Base-by-base conservation (phyloP, 345 rosid species). In the Gossypium herbaceum region DNA sequence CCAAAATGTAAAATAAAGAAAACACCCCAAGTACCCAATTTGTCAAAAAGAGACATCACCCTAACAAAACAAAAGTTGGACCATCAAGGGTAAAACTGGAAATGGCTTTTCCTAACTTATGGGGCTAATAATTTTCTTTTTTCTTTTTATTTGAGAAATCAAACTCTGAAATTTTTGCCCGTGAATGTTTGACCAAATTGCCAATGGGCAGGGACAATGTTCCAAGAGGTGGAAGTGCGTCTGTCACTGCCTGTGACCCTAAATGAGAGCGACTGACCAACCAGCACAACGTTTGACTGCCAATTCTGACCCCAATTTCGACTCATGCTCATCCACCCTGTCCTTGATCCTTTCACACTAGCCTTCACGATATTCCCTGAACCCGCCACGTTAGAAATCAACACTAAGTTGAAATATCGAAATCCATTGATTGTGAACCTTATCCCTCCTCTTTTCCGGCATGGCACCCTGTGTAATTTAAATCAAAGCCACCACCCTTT, bases 221-320 rank as follows among this genome's bases (percentile, higher is more conserved):
- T 89, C 91, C 91, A 89, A 2, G 93, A 89, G 63, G 89, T 86
- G 71, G 89, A 86, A 2, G 85, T 79, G 75, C 92, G 84, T 24
- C 88, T 83, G 84, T 88, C 92, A 82, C 92, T 85, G 81, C 85
- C 84, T 17, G 90, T 75, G 78, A 88, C 88, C 61, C 89, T 75
- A 76, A 88, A 88, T 0, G 92, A 88, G 64, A 88, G 88, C 34
- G 86, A 75, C 80, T 88, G 92, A 60, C 92, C 92, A 65, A 79
- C 79, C 63, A 88, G 79, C 77, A 83, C 86, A 1, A 88, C 79
- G 81, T 88, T 83, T 0, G 89, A 84, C 54, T 88, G 91, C 91
- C 91, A 88, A 80, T 88, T 88, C 51, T 88, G 91, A 2, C 92
- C 92, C 92, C 92, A 88, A 87, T 88, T 88, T 11, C 92, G 69